phyloP scores from a whole-genome alignment of 2,329 filamentous ascomycete genomes.

The Metarhizium robertsii region DNA sequence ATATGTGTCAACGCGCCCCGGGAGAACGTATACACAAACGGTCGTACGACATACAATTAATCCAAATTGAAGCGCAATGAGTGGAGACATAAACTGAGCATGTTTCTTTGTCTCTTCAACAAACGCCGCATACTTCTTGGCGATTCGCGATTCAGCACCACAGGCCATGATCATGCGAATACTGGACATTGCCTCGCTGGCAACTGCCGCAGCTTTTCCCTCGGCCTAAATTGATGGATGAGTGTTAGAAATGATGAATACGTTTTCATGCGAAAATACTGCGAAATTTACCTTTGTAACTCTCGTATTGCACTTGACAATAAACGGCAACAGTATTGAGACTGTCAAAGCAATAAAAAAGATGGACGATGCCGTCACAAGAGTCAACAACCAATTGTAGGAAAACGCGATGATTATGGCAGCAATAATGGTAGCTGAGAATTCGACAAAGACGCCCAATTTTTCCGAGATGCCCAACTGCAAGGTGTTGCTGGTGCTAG shows the following conservation, averaged over 20 bases:
- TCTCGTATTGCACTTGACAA: conserved; percentile 40
- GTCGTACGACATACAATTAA: conserved; percentile 27
- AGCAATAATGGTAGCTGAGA: conserved; percentile 39
- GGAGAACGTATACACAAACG: neutral
- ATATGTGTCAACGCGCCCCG: conserved; percentile 7
- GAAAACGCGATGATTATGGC: conserved; percentile 46
- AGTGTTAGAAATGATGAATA: neutral
- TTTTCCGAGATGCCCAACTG: conserved; percentile 58
- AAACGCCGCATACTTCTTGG: conserved; percentile 43
- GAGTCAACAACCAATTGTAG: conserved; percentile 48
- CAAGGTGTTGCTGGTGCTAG: conserved; percentile 52
- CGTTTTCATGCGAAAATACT: neutral
- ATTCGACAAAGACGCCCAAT: conserved; percentile 50
- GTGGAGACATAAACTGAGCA: conserved; percentile 38
- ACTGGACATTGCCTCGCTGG: conserved; percentile 50
- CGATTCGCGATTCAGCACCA: conserved; percentile 47
- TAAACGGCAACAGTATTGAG: conserved; percentile 41
- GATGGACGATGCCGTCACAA: conserved; percentile 48
- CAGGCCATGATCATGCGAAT: conserved; percentile 56
- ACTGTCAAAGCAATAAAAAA: conserved; percentile 45
- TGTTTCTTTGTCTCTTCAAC: conserved; percentile 43
- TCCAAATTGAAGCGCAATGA: conserved; percentile 43
- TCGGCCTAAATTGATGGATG: conserved; percentile 29
- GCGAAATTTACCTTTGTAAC: conserved; percentile 26
- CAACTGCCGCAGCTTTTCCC: conserved; percentile 47